Evolutionary conservation across 441 rosid species (phyloP).

Genomic region (Lepidium campestre): DNA sequence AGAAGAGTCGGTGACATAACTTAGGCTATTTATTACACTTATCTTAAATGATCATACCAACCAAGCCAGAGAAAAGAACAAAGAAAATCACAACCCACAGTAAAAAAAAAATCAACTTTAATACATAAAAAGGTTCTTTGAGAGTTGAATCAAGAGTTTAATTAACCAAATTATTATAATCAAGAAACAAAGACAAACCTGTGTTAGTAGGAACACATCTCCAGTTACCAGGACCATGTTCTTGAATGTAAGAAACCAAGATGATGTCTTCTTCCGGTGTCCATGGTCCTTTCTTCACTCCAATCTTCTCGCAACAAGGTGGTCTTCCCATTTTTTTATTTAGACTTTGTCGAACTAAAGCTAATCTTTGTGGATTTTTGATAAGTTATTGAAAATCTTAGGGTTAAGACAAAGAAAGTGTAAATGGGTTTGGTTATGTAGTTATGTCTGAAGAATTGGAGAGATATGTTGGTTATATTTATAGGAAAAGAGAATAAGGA

Average conservation of each 20-base stretch:
- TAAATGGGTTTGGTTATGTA: conserved; percentile 11
- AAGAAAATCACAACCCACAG: conserved; percentile 39
- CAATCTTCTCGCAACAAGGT: conserved; percentile 94
- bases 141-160: not conserved
- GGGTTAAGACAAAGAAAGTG: conserved; percentile 11
- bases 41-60: conserved; percentile 27
- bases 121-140: not conserved
- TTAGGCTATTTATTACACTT: conserved; percentile 27
- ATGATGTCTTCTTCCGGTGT: conserved; percentile 98
- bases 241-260: conserved; percentile 88
- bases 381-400: not conserved
- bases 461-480: conserved; percentile 19
- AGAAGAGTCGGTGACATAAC: conserved; percentile 24
- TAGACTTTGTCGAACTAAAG: not conserved
- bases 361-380: not conserved
- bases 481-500: conserved; percentile 19
- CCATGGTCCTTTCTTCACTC: conserved; percentile 99
- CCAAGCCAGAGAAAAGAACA: conserved; percentile 11
- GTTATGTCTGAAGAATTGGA: conserved; percentile 12
- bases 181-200: conserved; percentile 34
- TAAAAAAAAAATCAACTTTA: not conserved
- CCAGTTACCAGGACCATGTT: conserved; percentile 99
- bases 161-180: not conserved
- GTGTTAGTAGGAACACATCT: conserved; percentile 97
- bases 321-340: conserved; percentile 74